A percentile compares a stretch with the other conserved stretches of the same genome.
Conservation (phyloP, 2,329 filamentous ascomycete genomes). For the Periconia digitata region DNA sequence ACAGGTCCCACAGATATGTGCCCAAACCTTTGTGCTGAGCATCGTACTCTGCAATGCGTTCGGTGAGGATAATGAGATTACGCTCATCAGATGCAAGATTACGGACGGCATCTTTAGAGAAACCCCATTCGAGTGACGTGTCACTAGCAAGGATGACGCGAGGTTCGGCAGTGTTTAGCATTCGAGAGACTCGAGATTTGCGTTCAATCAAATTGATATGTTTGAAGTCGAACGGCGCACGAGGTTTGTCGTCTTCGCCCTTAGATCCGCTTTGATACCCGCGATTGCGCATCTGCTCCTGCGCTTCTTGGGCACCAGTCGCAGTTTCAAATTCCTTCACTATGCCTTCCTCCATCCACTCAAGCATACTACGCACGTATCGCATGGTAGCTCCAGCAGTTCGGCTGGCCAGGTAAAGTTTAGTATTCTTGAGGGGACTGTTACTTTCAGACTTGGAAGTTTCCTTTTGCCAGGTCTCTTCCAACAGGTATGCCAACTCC, state of each 20-base stretch:
- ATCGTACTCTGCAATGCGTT: conserved; percentile 59
- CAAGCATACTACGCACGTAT: conserved; percentile 91
- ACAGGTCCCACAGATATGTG: conserved; percentile 70
- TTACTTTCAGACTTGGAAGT: conserved; percentile 31
- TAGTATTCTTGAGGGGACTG: conserved; percentile 53
- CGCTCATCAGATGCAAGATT: conserved; percentile 72
- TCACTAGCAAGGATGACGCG: conserved; percentile 90
- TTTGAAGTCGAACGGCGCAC: conserved; percentile 86
- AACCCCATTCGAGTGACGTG: conserved; percentile 89
- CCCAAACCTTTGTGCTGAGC: conserved; percentile 55
- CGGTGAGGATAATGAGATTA: conserved; percentile 86
- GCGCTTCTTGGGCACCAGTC: conserved; percentile 43
- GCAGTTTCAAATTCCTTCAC: conserved; percentile 83
- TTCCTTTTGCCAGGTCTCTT: conserved; percentile 74
- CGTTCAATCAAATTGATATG: conserved; percentile 82
- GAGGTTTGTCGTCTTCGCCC: conserved; percentile 52
- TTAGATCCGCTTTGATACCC: conserved; percentile 42
- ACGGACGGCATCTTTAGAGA: conserved; percentile 78
- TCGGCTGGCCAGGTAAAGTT: conserved; percentile 79
- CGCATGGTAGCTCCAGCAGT: conserved; percentile 87
- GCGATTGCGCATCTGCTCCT: conserved; percentile 31
- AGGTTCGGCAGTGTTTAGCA: conserved; percentile 58
- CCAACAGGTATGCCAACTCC: conserved; percentile 87
- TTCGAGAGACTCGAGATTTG: conserved; percentile 74
- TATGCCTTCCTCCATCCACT: conserved; percentile 98